Base-by-base conservation (phyloP, 805 yeast genomes). In the Cyberlindnera xylosilytica region DNA sequence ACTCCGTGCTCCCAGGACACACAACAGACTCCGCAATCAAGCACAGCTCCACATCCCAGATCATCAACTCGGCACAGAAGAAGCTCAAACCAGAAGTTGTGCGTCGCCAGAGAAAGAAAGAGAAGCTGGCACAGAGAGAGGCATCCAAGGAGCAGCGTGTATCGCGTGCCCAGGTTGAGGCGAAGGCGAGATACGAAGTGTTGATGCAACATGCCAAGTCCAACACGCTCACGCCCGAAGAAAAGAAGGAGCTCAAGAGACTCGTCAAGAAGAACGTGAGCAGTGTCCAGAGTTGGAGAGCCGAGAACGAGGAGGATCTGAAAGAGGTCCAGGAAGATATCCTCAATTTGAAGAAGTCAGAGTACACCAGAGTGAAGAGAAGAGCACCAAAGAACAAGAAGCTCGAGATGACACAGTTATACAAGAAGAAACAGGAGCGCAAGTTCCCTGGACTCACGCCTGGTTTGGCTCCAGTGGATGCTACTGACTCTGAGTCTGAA, bases 381-480 rank as follows among this genome's bases (percentile, higher is more conserved):
- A 51, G 50, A 44, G 17, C 38, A 23, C 40, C 45, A 24, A 35
- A 33, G 38, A 39, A 27, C 18, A 39, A 42, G 36, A 63, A 53
- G 43, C 57, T 52, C 39, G 57, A 49, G 26, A 41, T 51, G 41
- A 60, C 66, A 44, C 58, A 57, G 45, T 56, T 62, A 9, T 66
- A 70, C 57, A 50, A 51, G 18, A 45, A 51, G 41, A 51, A 52
- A 42, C 39, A 50, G 22, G 62, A 49, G 41, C 57, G 58, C 38
- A 61, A 62, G 20, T 69, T 63, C 45, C 65, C 86, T 31, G 91
- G 93, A 20, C 69, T 86, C 42, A 86, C 95, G 0, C 95, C 93
- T 1, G 95, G 95, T 48, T 72, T 86, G 62, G 95, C 93, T 1
- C 93, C 93, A 24, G 89, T 86, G 19, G 90, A 80, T 27, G 68